These are phyloP conservation scores for Urostyla sp. DNA, from an alignment of 73 alveolate species.

Conservation along the genomic window DNA sequence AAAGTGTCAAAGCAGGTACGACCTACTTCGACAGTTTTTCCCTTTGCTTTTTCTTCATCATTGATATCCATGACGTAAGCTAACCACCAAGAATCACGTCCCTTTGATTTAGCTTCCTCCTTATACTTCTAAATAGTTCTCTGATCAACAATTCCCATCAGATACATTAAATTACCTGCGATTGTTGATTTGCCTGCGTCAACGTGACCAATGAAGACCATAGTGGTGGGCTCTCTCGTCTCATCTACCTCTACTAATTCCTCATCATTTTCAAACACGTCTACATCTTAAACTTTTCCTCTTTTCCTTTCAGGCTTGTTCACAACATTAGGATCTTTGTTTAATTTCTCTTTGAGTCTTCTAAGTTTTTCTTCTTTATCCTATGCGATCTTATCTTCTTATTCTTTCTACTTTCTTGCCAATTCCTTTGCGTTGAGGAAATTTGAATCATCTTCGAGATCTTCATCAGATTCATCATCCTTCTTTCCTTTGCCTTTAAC, in stretches of 20 bases:
- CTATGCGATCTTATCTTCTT: constrained; percentile 52
- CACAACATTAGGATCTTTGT: constrained; percentile 56
- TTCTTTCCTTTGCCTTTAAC: constrained; percentile 15
- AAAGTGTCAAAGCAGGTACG: constrained; percentile 97
- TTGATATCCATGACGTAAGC: constrained; percentile 98
- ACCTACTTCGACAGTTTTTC: constrained; percentile 99
- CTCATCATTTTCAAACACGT: constrained; percentile 73
- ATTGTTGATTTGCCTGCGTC: constrained; percentile 99
- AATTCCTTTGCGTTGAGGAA: constrained; percentile 9
- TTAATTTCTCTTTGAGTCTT: constrained; percentile 10
- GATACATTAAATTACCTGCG: constrained; percentile 92
- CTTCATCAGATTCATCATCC: constrained; percentile 13
- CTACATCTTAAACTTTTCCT: constrained; percentile 62
- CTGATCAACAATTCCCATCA: constrained; percentile 92
- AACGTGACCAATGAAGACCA: constrained; percentile 98
- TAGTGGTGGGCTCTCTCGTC: constrained; percentile 90
- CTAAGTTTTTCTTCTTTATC: constrained; percentile 22
- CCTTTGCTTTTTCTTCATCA: constrained; percentile 97
- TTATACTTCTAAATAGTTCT: constrained; percentile 95
- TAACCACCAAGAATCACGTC: constrained; percentile 98
- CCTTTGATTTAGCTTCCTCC: constrained; percentile 96
- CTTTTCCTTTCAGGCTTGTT: constrained; percentile 39
- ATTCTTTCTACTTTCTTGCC: constrained; percentile 59
- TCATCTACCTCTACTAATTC: constrained; percentile 91
- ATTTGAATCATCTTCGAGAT: constrained; percentile 19